Conservation (phyloP, 148 eudicot species). For the Rhododendron henanense region DNA sequence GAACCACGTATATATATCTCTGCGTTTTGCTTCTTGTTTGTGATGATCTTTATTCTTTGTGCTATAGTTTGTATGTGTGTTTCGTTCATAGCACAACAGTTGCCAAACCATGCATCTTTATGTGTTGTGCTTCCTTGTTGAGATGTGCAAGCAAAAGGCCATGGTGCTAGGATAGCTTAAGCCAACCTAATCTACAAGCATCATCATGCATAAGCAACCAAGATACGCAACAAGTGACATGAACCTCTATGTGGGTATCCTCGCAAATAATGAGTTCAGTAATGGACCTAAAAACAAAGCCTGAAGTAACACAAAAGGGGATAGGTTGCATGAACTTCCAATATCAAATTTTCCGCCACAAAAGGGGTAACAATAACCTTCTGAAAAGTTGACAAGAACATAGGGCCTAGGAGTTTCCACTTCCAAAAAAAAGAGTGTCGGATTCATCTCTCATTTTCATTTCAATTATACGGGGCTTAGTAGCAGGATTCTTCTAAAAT, state of each 20-base stretch:
- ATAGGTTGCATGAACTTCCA: not conserved
- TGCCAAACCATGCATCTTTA: too few species aligned
- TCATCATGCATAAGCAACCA: not conserved
- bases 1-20: not conserved
- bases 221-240: not conserved
- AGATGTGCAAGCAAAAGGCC: not conserved
- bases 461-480: too few species aligned
- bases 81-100: too few species aligned
- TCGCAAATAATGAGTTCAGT: not conserved
- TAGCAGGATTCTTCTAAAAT: too few species aligned
- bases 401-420: too few species aligned
- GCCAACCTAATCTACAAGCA: not conserved
- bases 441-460: too few species aligned
- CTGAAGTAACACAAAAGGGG: not conserved
- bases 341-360: not conserved
- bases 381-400: not conserved
- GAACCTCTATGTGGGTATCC: not conserved
- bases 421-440: too few species aligned
- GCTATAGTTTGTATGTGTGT: too few species aligned
- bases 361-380: not conserved
- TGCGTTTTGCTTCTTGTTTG: too few species aligned
- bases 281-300: not conserved
- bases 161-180: not conserved
- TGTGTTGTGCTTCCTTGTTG: too few species aligned
- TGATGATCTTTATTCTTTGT: too few species aligned